These are phyloP conservation scores for Trichoderma semiorbis DNA, from an alignment of 2,329 filamentous ascomycete genomes.

Conservation along the genomic window DNA sequence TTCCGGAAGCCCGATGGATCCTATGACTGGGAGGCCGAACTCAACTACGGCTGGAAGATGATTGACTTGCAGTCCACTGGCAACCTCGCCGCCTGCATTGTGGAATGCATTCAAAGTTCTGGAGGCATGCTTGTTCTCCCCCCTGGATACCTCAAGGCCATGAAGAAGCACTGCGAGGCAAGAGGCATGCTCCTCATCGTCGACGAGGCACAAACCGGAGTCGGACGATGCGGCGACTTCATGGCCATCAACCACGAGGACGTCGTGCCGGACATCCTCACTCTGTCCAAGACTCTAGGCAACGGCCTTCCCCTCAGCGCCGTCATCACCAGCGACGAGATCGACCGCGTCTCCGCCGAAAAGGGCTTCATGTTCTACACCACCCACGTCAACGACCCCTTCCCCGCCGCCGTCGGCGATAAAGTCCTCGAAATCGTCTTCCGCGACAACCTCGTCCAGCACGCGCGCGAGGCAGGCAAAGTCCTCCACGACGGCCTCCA, in stretches of 20 bases:
- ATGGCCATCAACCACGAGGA: slow-evolving; percentile 56
- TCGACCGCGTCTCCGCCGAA: slow-evolving; percentile 47
- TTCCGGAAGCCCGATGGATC: slow-evolving; percentile 57
- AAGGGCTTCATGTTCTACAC: slow-evolving; percentile 56
- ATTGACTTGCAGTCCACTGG: slow-evolving; percentile 58
- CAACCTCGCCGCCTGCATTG: slow-evolving; percentile 60
- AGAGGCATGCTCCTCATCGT: slow-evolving; percentile 59
- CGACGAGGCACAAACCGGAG: slow-evolving; percentile 59
- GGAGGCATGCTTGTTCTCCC: slow-evolving; percentile 60
- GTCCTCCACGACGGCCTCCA: slow-evolving; percentile 47
- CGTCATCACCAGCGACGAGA: slow-evolving; percentile 52
- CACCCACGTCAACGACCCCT: slow-evolving; percentile 60
- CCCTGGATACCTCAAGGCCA: slow-evolving; percentile 52
- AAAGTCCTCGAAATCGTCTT: slow-evolving; percentile 61
- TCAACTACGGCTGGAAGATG: slow-evolving; percentile 58
- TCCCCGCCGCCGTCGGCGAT: slow-evolving; percentile 56
- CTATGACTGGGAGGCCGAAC: slow-evolving; percentile 60
- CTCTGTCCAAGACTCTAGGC: slow-evolving; percentile 58
- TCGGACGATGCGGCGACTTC: slow-evolving; percentile 56
- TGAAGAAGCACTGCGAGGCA: slow-evolving; percentile 53
- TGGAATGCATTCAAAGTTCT: slow-evolving; percentile 58
- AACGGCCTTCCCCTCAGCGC: slow-evolving; percentile 58
- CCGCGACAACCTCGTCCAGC: slow-evolving; percentile 49
- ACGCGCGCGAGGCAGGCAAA: slow-evolving; percentile 42
- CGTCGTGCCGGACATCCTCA: slow-evolving; percentile 56